Evolutionary conservation across 225 moss, liverwort and hornwort genomes (phyloP), one percentile per base, ranked within the genome.

Genomic region (Takakia lepidozioides): DNA sequence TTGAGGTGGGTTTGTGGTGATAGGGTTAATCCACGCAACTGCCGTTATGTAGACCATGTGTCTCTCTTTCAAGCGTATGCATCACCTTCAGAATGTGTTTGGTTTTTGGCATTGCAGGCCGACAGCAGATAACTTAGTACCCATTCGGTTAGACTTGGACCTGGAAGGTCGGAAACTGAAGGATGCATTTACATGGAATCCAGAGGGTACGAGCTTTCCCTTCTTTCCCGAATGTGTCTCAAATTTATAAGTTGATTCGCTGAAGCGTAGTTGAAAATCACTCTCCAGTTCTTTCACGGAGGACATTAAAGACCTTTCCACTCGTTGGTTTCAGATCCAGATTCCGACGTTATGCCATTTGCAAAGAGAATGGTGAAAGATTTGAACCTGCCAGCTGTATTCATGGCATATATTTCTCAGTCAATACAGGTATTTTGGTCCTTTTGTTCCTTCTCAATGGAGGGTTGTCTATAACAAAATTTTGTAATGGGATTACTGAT

Each of bases 141-240:
- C 79, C 44, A 79, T 79, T 48, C 61, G 74, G 49, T 49, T 79
- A 36, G 79, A 79, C 37, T 52, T 79, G 3, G 79, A 79, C 54
- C 49, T 54, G 29, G 79, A 79, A 29, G 74, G 70, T 20, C 69
- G 69, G 25, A 73, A 69, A 47, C 3, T 73, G 61, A 79, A 79
- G 59, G 79, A 79, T 60, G 66, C 73, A 14, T 73, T 79, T 45
- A 69, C 74, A 24, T 79, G 73, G 73, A 79, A 70, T 42, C 69
- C 69, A 38, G 60, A 74, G 29, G 79, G 79, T 79, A 66, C 19
- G 38, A 8, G 11, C 10, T 18, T 5, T 2, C 19, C 23, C 21
- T 18, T 23, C 10, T n/a, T n/a, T n/a, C n/a, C n/a, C n/a, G n/a
- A n/a, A n/a, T n/a, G n/a, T n/a, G n/a, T n/a, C n/a, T n/a, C n/a